Percentiles rank a stretch among this genome's conserved stretches.
Evolutionary conservation across 805 yeast genomes (phyloP).

Genomic region (Saccharomyces eubayanus): DNA sequence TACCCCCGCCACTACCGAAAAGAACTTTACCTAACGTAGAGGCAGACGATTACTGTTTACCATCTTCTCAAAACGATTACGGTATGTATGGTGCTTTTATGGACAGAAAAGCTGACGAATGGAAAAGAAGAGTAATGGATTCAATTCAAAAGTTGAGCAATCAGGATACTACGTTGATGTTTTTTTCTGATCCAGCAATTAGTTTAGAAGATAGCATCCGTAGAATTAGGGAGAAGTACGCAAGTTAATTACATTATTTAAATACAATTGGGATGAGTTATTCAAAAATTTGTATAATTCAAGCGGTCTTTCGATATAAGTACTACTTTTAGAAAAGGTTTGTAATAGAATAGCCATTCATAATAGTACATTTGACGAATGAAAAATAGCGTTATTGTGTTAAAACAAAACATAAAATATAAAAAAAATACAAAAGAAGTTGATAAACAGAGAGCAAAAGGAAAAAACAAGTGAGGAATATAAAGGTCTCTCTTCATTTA

Average conservation of each 20-base stretch:
- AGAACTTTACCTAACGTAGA: constrained; percentile 12
- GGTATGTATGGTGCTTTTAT: constrained; percentile 16
- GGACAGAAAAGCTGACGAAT: constrained; percentile 45
- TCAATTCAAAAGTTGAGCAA: constrained; percentile 27
- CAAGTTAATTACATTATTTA: not conserved
- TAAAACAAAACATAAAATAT: too few relatives aligned
- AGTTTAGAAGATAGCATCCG: constrained; percentile 19
- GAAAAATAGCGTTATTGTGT: too few relatives aligned
- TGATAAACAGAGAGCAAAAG: too few relatives aligned
- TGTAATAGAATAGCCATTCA: too few relatives aligned
- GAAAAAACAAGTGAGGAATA: too few relatives aligned
- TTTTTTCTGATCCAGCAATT: constrained; percentile 25
- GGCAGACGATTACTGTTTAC: constrained; percentile 12
- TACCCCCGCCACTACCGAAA: constrained; percentile 29
- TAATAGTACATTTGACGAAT: too few relatives aligned
- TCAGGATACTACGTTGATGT: constrained; percentile 19
- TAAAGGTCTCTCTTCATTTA: too few relatives aligned
- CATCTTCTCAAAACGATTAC: constrained; percentile 26
- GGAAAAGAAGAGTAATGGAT: constrained; percentile 46
- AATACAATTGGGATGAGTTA: not conserved
- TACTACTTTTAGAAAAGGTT: not conserved
- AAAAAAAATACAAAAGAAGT: too few relatives aligned
- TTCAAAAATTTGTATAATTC: not conserved
- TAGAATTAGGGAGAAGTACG: constrained; percentile 1
- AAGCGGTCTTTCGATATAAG: not conserved